Base-by-base conservation (phyloP, 2,329 filamentous ascomycete genomes). In the Fusarium sp. region DNA sequence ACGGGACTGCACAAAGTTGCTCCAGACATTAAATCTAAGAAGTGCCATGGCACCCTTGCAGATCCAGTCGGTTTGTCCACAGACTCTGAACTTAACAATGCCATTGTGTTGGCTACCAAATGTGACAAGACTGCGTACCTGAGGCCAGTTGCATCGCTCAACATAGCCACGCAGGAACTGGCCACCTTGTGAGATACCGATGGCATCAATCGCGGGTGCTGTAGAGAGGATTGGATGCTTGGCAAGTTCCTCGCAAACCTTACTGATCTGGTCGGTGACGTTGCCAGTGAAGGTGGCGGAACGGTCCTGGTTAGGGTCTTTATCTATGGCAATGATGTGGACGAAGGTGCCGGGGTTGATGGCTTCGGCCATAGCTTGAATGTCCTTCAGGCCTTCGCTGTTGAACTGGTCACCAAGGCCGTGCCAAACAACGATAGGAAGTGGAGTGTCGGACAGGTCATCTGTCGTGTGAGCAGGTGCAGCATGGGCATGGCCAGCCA, bases 361-460 rank as follows among this genome's bases (percentile, higher is more conserved):
- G 49, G 86, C 79, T 60, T 93, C 86, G 67, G 91, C 91, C 48
- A 97, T 85, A n/a, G 85, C 81, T 67, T 87, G 92, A 32, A 97
- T 85, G 54, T 84, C 79, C 71, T 88, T 86, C 56, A 98, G 85
- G 58, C 94, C 94, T 3, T 94, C 90, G 67, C 88, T 87, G 52
- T 88, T 86, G 81, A 90, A 96, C 78, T 90, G 87, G 80, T 96
- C 92, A 73, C 89, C 89, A 13, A 89, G 83, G 26, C 88, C 96
- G 79, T 99, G 96, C 96, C 96, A 99, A 81, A 99, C 92, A 62
- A 99, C 86, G 35, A 99, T 85, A 1, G 96, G 96, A 30, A 97
- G 86, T 5, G 92, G 93, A n/a, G 86, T 89, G 70, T 89, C 86
- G 75, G 84, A 79, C 48, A 81, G 73, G 40, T 83, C 79, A 67